Conservation (phyloP, 495 filamentous ascomycete genomes). For the Halenospora varia region DNA sequence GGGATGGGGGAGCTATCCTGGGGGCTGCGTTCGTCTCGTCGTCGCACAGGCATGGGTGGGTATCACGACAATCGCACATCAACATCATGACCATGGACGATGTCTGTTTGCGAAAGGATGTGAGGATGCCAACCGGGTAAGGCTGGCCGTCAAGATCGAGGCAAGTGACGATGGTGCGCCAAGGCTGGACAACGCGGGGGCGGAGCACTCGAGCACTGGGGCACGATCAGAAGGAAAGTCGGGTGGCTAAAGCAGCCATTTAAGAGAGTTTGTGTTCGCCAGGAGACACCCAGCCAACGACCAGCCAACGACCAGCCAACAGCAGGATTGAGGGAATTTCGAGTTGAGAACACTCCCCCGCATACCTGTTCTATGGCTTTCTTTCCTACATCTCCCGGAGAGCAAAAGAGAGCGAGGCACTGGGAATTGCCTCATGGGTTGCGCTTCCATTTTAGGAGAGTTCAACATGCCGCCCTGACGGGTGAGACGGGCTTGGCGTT, state of each 20-base stretch:
- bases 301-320: too few relatives aligned
- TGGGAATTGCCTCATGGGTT: too few relatives aligned
- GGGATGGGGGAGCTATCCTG: neutral
- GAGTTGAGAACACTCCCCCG: too few relatives aligned
- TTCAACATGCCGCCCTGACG: too few relatives aligned
- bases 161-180: neutral
- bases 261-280: neutral
- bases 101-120: neutral
- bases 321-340: too few relatives aligned
- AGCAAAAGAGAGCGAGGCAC: too few relatives aligned
- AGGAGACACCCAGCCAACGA: too few relatives aligned
- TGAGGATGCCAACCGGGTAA: neutral
- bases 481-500: too few relatives aligned
- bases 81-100: constrained; percentile 1
- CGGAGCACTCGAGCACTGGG: neutral
- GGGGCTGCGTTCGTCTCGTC: constrained; percentile 3
- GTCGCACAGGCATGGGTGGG: neutral
- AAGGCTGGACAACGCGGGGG: constrained; percentile 1
- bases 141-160: neutral
- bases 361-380: too few relatives aligned
- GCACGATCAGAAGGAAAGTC: too few relatives aligned
- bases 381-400: too few relatives aligned
- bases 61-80: neutral
- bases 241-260: neutral
- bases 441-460: too few relatives aligned